Base-by-base conservation (phyloP, 225 moss, liverwort and hornwort species). In the Physcomitrellopsis africana region DNA sequence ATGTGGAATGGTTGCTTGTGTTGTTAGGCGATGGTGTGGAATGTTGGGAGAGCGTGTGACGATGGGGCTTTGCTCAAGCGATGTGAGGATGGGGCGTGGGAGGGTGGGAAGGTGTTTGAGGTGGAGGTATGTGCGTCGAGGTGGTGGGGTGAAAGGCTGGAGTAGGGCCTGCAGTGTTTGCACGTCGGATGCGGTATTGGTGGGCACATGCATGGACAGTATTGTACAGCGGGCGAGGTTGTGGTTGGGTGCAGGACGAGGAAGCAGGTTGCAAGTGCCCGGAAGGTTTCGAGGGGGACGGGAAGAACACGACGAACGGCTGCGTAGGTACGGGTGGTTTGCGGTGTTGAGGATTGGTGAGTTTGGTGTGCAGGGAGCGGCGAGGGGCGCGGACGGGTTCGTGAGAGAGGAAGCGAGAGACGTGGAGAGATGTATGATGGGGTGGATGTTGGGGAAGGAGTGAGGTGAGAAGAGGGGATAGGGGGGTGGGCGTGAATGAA, bases 191-290 rank as follows among this genome's bases (percentile, higher is more conserved):
- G 29, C 29, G 4, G 29, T 4, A 29, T 29, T 2, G 29, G 29
- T 67, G 27, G 60, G 16, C 4, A 8, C 18, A 41, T 51, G n/a
- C 41, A 41, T 14, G 5, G 29, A 5, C 1, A 4, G 29, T 29
- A 29, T 52, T 17, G 0, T 23, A 10, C 45, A 80, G 23, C 69
- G 22, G 54, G 23, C 17, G 32, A 65, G 47, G 41, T 1, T 64
- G 10, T 59, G 27, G 70, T 41, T 44, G 52, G 9, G 26, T 47
- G 9, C 53, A 81, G 81, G 81, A 81, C 54, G 66, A 60, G 8
- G 20, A 52, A 66, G 70, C 73, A 45, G 92, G 92, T 19, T 94
- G 94, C 57, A 59, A 72, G 65, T 94, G 94, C 61, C 94, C 94
- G 0, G 82, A 73, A 29, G 94, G 94, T 3, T 92, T 94, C 49